Evolutionary conservation across 495 filamentous ascomycete species (phyloP), one percentile per base, ranked within the genome.

Genomic region (Talaromyces proteolyticus): DNA sequence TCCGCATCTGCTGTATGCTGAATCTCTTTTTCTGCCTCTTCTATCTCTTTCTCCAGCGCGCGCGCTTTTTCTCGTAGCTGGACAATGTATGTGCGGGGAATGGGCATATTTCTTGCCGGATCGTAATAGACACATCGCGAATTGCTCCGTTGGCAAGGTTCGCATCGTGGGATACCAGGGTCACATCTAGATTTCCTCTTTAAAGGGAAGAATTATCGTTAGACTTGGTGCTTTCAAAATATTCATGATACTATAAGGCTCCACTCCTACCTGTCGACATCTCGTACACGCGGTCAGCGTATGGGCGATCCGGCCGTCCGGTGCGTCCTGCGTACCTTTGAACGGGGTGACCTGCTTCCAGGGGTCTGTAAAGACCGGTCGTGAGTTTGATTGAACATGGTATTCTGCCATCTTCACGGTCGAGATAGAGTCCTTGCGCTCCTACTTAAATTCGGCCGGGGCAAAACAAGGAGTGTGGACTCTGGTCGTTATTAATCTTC

Each of bases 151-250:
- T 95, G 89, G 75, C 92, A 97, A 12, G 91, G 89, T n/a, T 84
- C 78, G 65, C 92, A 97, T 63, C 84, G 84, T 38, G 92, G 92
- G 41, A 97, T 79, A 14, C 87, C 85, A 21, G 91, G 86, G 65
- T 96, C 92, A 67, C 92, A 97, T 74, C 88, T 79, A 19, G 91
- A 95, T 75, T 97, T 97, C 43, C 91, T 82, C 91, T 95, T 58
- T 34, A 49, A 20, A 8, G 25, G n/a, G n/a, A n/a, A n/a, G n/a
- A n/a, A n/a, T n/a, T n/a, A n/a, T n/a, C n/a, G n/a, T n/a, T n/a
- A n/a, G n/a, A n/a, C n/a, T n/a, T n/a, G n/a, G n/a, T n/a, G n/a
- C n/a, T n/a, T n/a, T n/a, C n/a, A n/a, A n/a, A n/a, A n/a, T n/a
- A n/a, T n/a, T n/a, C n/a, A n/a, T n/a, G n/a, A n/a, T n/a, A n/a